Evolutionary conservation across 306 rosid genomes (phyloP).

Genomic region (Oxytropis ochrocephala): DNA sequence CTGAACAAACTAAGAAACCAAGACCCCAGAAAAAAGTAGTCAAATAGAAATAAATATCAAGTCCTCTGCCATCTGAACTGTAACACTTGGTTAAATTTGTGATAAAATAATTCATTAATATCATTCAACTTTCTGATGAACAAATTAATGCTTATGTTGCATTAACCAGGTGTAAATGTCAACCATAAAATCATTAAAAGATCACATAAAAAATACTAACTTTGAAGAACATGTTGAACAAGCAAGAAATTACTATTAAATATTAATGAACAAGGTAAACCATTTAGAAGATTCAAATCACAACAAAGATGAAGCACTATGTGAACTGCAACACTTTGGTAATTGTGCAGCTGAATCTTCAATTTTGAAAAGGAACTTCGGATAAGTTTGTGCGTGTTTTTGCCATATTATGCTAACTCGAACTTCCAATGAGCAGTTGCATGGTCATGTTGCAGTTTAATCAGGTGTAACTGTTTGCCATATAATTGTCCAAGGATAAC

Average conservation of each 20-base stretch:
- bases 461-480: not conserved
- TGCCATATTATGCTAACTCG: not conserved
- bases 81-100: not conserved
- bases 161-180: not conserved
- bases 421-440: not conserved
- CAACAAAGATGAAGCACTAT: not conserved
- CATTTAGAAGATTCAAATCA: not conserved
- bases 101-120: not conserved
- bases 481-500: not conserved
- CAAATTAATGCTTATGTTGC: not conserved
- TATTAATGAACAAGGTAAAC: constrained; percentile 2
- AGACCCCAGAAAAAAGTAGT: constrained; percentile 5
- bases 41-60: constrained; percentile 6
- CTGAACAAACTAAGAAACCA: constrained; percentile 17
- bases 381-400: not conserved
- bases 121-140: not conserved
- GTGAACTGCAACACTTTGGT: not conserved
- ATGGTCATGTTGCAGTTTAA: not conserved
- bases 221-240: not conserved
- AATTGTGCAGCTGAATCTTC: constrained; percentile 1
- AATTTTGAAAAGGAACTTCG: not conserved
- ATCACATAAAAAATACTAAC: not conserved
- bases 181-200: not conserved
- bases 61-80: not conserved
- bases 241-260: not conserved